Evolutionary conservation across 352 stramenopile genomes (phyloP).

Genomic region (Globisporangium takayamanum): DNA sequence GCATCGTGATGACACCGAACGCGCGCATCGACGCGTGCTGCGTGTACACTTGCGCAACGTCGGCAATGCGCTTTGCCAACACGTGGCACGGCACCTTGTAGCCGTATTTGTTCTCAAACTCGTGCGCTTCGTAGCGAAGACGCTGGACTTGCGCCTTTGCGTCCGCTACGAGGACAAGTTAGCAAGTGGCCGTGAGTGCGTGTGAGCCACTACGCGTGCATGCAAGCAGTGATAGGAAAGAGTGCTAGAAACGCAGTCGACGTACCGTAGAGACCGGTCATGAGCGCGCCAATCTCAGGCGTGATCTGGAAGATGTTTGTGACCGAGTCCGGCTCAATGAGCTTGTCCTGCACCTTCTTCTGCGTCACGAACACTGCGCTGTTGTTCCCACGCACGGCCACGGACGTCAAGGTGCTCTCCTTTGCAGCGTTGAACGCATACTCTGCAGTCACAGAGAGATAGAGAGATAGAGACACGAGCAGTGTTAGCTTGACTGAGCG

Average conservation of each 20-base stretch:
- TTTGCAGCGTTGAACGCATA: slow-evolving; percentile 98
- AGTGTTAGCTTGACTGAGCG: too few species aligned
- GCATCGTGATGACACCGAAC: slow-evolving; percentile 93
- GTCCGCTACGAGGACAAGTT: slow-evolving; percentile 51
- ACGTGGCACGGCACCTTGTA: slow-evolving; percentile 94
- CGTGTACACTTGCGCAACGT: slow-evolving; percentile 96
- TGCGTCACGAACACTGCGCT: slow-evolving; percentile 95
- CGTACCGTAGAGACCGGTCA: slow-evolving; percentile 90
- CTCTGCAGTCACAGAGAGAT: slow-evolving; percentile 47
- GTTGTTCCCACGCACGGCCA: slow-evolving; percentile 93
- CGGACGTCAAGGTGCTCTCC: slow-evolving; percentile 91
- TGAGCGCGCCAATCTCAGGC: slow-evolving; percentile 92
- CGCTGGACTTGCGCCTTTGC: slow-evolving; percentile 91
- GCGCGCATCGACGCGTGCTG: slow-evolving; percentile 94
- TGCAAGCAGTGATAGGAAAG: too few species aligned
- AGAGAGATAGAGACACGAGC: too few species aligned
- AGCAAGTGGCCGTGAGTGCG: not conserved
- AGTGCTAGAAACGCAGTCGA: not conserved
- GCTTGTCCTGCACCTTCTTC: slow-evolving; percentile 96
- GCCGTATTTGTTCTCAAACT: slow-evolving; percentile 97
- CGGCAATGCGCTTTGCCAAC: slow-evolving; percentile 95
- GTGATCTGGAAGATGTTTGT: slow-evolving; percentile 97
- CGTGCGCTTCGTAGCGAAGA: slow-evolving; percentile 94
- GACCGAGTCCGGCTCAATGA: slow-evolving; percentile 94
- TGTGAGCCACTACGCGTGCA: not conserved